Base-by-base conservation (phyloP, 2,329 filamentous ascomycete genomes). In the Aureobasidium sp. region DNA sequence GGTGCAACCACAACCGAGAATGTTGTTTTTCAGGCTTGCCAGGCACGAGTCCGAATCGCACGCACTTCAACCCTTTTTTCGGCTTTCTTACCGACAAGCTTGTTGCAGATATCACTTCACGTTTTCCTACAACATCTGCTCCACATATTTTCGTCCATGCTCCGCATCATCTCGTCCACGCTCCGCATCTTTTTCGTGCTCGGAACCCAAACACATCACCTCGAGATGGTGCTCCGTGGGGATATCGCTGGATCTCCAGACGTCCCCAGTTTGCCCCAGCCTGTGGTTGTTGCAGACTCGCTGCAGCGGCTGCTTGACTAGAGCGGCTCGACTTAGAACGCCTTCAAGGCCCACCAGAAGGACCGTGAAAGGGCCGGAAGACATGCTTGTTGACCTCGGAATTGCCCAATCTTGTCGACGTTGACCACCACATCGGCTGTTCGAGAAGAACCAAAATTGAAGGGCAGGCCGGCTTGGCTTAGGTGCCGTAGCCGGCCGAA, bases 241-340 rank as follows among this genome's bases (percentile, higher is more conserved):
- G 57, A 59, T 37, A 41, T 51, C 37, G 45, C 27, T 60, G 57
- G 8, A 60, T 34, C 57, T 60, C 57, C 57, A 60, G 57, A 51
- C 34, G 5, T 42, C 57, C 45, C 57, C 44, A 31, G 44, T 25
- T 25, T 51, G 56, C 57, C 57, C 57, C 20, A 31, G 22, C 29
- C 41, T 31, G 1, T 48, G 39, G 6, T 11, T 39, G 9, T 11
- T n/a, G 55, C 22, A 39, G 37, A 37, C 39, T 39, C 14, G 31
- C 31, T 36, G 42, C 42, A 37, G 44, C 39, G 25, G 36, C 42
- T 25, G 36, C 34, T 41, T 15, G 45, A 22, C 39, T 51, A 34
- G 55, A 20, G 42, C 12, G 37, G 5, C 17, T n/a, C 12, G 15
- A 29, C n/a, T 5, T 20, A n/a, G 15, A 9, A 17, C 8, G 36